Evolutionary conservation across 2,329 filamentous ascomycete species (phyloP).

Genomic region (Aspergillus eucalypticola): DNA sequence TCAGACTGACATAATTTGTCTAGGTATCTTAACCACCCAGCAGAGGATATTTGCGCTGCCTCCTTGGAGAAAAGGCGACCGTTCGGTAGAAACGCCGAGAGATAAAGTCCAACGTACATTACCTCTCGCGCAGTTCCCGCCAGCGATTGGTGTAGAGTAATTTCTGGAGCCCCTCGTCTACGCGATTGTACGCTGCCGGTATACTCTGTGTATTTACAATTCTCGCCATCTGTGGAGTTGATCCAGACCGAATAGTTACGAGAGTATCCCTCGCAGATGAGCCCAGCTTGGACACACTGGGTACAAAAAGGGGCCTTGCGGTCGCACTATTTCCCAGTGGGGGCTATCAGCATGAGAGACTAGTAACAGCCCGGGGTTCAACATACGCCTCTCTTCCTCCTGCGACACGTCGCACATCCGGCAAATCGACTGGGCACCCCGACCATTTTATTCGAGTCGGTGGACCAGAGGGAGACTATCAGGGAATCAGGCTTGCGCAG

Average conservation of each 20-base stretch:
- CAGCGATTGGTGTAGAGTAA: conserved; percentile 1
- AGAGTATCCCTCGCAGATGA: conserved; percentile 3
- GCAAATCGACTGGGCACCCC: background rate
- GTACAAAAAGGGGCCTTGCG: conserved; percentile 3
- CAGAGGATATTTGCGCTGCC: conserved; percentile 3
- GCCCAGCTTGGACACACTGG: background rate
- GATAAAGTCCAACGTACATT: background rate
- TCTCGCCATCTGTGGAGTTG: conserved; percentile 4
- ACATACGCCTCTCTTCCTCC: conserved; percentile 4
- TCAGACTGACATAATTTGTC: conserved; percentile 1
- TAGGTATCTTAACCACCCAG: conserved; percentile 3
- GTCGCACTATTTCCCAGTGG: background rate
- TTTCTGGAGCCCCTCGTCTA: background rate
- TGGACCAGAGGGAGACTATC: too few species aligned
- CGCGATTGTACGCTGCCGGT: background rate
- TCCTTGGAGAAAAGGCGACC: conserved; percentile 1
- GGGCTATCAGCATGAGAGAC: background rate
- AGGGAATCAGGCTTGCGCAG: too few species aligned
- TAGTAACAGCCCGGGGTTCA: background rate
- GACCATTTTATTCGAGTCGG: background rate
- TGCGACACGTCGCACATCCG: background rate
- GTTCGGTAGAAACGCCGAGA: conserved; percentile 1
- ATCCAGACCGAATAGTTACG: background rate
- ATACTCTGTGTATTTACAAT: background rate
- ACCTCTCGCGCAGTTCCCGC: background rate